A percentile compares a stretch with the other conserved stretches of the same genome.
Conservation (phyloP, 768 basidiomycete species). For the Cystofilobasidium bisporidii region DNA sequence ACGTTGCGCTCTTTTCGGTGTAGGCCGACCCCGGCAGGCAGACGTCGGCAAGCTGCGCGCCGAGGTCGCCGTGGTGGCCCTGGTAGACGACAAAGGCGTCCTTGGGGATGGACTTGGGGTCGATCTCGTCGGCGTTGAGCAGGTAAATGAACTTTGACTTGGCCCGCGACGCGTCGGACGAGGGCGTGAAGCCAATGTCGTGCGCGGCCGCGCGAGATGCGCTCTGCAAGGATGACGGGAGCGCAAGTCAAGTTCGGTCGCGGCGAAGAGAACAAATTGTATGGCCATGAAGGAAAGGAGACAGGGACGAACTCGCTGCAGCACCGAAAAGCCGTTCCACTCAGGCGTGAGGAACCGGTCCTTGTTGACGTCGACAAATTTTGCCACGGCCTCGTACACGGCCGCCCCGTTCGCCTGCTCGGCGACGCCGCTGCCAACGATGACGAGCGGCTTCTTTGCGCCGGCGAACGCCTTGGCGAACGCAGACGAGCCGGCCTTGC, state of each 20-base stretch:
- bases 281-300: background rate
- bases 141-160: slow-evolving; percentile 94
- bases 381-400: slow-evolving; percentile 64
- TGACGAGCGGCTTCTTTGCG: slow-evolving; percentile 83
- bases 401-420: slow-evolving; percentile 78
- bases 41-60: slow-evolving; percentile 94
- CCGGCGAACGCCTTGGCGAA: slow-evolving; percentile 80
- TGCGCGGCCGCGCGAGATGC: slow-evolving; percentile 91
- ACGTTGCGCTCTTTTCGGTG: slow-evolving; percentile 81
- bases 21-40: slow-evolving; percentile 86
- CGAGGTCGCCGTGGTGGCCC: slow-evolving; percentile 94
- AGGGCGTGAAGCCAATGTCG: slow-evolving; percentile 86
- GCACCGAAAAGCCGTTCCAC: slow-evolving; percentile 89
- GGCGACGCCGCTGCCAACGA: slow-evolving; percentile 75
- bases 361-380: slow-evolving; percentile 71
- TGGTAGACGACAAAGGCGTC: slow-evolving; percentile 98
- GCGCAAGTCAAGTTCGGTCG: background rate
- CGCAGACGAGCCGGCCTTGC: slow-evolving; percentile 38
- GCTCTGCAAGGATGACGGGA: slow-evolving; percentile 45
- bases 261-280: no score
- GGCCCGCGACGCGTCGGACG: slow-evolving; percentile 60
- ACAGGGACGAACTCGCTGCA: slow-evolving; percentile 67
- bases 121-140: slow-evolving; percentile 87
- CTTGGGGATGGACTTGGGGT: slow-evolving; percentile 74
- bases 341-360: slow-evolving; percentile 66